A percentile compares a stretch with the other conserved stretches of the same genome.
Conservation (phyloP, 306 rosid species). For the Prunus dulcis region DNA sequence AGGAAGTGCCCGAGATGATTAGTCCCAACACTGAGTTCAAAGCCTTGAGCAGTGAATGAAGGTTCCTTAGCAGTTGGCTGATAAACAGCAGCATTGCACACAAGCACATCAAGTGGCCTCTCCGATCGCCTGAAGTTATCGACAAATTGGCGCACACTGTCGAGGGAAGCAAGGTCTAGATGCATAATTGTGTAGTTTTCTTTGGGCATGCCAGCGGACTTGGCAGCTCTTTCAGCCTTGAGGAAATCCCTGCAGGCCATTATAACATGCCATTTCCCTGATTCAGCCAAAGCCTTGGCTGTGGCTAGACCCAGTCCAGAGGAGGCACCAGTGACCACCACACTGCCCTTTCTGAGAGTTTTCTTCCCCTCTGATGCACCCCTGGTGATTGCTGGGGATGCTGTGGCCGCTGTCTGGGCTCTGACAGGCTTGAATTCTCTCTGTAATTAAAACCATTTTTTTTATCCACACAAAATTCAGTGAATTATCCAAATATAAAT, state of each 20-base stretch:
- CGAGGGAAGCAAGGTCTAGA: conserved; percentile 89
- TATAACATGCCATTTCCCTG: conserved; percentile 93
- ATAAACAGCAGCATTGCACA: conserved; percentile 96
- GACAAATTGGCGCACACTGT: conserved; percentile 88
- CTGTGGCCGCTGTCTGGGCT: conserved; percentile 64
- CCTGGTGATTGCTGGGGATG: conserved; percentile 55
- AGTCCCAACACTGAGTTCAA: conserved; percentile 94
- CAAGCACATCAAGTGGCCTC: conserved; percentile 76
- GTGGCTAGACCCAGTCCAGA: conserved; percentile 97
- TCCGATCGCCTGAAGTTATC: conserved; percentile 65
- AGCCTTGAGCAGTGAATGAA: conserved; percentile 86
- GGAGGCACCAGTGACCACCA: conserved; percentile 87
- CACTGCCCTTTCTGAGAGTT: conserved; percentile 84
- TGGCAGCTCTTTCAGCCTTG: conserved; percentile 94
- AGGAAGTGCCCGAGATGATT: conserved; percentile 97
- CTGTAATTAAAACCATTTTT: conserved; percentile 24
- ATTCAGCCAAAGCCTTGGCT: conserved; percentile 93
- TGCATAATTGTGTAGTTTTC: conserved; percentile 91
- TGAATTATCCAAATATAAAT: no score
- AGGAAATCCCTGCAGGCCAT: conserved; percentile 99
- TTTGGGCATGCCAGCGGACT: conserved; percentile 76
- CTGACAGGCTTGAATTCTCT: conserved; percentile 55
- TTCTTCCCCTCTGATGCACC: conserved; percentile 78
- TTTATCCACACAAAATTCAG: not conserved
- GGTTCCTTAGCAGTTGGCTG: conserved; percentile 95